Percentiles rank a stretch among this genome's conserved stretches.
phyloP scores from a whole-genome alignment of 2,329 filamentous ascomycete species.

The Cryphonectria radicalis region DNA sequence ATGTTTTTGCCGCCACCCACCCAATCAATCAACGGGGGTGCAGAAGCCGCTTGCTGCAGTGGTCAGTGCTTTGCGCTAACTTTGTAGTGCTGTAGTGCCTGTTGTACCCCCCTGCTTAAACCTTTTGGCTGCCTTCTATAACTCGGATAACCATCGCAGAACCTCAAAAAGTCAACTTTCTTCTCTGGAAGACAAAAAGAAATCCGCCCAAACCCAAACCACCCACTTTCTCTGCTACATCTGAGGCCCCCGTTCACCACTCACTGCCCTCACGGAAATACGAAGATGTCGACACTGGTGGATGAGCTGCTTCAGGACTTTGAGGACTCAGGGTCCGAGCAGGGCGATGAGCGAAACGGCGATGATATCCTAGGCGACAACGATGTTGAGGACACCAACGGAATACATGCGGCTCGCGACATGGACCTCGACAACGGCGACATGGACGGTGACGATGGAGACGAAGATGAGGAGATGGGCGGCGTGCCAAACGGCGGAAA shows the following conservation, averaged over 20 bases:
- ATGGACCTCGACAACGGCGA: conserved; percentile 66
- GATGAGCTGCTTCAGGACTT: conserved; percentile 94
- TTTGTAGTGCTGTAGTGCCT: conserved; percentile 20
- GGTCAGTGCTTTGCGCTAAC: conserved; percentile 20
- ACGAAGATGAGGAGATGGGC: conserved; percentile 63
- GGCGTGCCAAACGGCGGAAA: conserved; percentile 50
- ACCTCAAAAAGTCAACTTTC: neutral
- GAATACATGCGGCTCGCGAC: conserved; percentile 44
- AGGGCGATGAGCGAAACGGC: conserved; percentile 63
- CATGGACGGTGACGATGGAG: conserved; percentile 61
- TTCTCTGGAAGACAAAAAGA: neutral
- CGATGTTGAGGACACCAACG: conserved; percentile 44
- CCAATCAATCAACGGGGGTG: neutral
- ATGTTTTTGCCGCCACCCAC: conserved; percentile 21
- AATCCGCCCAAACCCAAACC: neutral
- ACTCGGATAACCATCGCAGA: neutral
- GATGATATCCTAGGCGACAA: conserved; percentile 50
- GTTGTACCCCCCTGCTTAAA: conserved; percentile 6
- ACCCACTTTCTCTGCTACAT: neutral
- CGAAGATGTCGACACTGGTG: conserved; percentile 81
- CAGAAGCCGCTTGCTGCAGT: neutral
- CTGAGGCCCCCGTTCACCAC: neutral
- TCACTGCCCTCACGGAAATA: conserved; percentile 1
- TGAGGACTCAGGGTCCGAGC: conserved; percentile 81
- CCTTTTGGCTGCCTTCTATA: neutral